phyloP scores from a whole-genome alignment of 78 protist species.

The Cyanophora paradoxa region DNA sequence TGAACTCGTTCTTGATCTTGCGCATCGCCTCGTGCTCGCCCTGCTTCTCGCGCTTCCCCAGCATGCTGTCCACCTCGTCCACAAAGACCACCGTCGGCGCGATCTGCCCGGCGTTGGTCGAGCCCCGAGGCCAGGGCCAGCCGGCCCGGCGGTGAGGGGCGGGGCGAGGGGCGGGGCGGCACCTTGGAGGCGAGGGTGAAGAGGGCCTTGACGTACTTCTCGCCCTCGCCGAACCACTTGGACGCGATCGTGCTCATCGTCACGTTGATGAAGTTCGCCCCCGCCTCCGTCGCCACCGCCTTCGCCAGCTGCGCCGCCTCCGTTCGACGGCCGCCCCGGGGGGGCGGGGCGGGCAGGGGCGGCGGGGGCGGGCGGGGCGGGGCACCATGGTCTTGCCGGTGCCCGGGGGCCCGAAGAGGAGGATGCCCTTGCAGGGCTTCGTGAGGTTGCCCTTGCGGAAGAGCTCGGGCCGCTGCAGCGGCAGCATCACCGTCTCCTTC shows the following conservation, averaged over 20 bases:
- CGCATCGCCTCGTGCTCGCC: slow-evolving; percentile 51
- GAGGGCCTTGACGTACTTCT: no score
- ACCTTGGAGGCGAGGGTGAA: no score
- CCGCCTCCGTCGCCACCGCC: slow-evolving; percentile 28
- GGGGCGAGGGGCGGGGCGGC: no score
- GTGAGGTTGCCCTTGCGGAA: no score
- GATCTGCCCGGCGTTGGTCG: slow-evolving; percentile 2
- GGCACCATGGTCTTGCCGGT: slow-evolving; percentile 27
- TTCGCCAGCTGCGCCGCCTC: no score
- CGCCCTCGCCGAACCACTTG: slow-evolving; percentile 34
- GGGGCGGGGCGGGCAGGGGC: no score
- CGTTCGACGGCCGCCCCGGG: no score
- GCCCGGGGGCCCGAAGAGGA: slow-evolving; percentile 38
- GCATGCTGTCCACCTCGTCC: slow-evolving; percentile 12
- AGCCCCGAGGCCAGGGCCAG: no score
- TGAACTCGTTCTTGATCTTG: slow-evolving; percentile 44
- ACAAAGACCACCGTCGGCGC: slow-evolving; percentile 29
- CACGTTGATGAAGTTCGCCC: slow-evolving; percentile 14
- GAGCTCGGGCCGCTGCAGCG: no score
- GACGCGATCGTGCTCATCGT: slow-evolving; percentile 8
- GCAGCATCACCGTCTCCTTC: slow-evolving; percentile 29
- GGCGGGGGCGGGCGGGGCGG: no score
- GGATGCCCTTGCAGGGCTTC: no score
- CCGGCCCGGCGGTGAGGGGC: slow-evolving; percentile 14
- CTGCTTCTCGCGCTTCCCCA: slow-evolving; percentile 32